These are phyloP conservation scores for Neurospora cerealis DNA, from an alignment of 495 filamentous ascomycete species.

Conservation along the genomic window DNA sequence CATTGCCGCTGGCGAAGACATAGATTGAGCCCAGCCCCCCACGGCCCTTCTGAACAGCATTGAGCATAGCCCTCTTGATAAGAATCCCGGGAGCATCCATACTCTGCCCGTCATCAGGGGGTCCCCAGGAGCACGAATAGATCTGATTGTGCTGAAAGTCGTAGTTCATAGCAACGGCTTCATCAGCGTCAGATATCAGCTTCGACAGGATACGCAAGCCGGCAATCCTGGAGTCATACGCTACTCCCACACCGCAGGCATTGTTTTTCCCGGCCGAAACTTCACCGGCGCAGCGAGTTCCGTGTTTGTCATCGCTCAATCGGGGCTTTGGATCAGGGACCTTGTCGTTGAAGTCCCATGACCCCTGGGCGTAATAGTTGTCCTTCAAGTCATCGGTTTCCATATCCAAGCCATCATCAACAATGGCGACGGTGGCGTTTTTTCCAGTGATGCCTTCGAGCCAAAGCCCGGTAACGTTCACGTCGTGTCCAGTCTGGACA, in stretches of 20 bases:
- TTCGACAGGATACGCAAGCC: conserved; percentile 86
- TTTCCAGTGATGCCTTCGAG: conserved; percentile 83
- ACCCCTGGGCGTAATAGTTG: conserved; percentile 85
- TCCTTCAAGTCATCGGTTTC: conserved; percentile 86
- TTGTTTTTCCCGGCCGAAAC: conserved; percentile 84
- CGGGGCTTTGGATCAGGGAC: conserved; percentile 66
- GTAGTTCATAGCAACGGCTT: conserved; percentile 87
- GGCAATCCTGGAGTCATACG: conserved; percentile 81
- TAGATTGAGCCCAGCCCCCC: conserved; percentile 80
- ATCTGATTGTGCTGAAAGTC: conserved; percentile 86
- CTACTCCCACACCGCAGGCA: conserved; percentile 91
- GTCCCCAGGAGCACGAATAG: conserved; percentile 98
- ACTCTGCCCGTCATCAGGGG: conserved; percentile 79
- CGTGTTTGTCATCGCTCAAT: conserved; percentile 74
- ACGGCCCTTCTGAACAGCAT: conserved; percentile 82
- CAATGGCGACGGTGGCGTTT: conserved; percentile 81
- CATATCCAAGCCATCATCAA: conserved; percentile 96
- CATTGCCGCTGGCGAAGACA: conserved; percentile 95
- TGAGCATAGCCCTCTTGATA: conserved; percentile 83
- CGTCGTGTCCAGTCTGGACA: conserved; percentile 71
- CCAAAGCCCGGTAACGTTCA: conserved; percentile 93
- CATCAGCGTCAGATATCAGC: conserved; percentile 84
- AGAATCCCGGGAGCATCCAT: conserved; percentile 92
- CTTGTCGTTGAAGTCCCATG: conserved; percentile 91
- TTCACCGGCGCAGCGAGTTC: conserved; percentile 90